Conservation (phyloP, 2,329 filamentous ascomycete genomes). For the Pseudocercospora macadamiae region DNA sequence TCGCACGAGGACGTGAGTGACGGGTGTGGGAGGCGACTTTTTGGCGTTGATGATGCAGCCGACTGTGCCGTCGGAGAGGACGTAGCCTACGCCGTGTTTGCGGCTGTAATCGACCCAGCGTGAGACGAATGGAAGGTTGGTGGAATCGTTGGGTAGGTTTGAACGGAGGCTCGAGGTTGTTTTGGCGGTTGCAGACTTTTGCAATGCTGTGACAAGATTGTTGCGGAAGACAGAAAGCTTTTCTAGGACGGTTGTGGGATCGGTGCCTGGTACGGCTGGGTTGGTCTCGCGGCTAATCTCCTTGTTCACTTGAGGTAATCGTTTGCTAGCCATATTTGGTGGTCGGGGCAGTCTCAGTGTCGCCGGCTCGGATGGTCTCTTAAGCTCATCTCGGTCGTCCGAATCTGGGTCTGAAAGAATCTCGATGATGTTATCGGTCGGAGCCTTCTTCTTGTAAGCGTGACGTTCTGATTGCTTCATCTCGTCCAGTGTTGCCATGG, state of each 20-base stretch:
- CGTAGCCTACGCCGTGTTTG: constrained; percentile 82
- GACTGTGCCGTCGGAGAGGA: constrained; percentile 78
- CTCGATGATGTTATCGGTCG: constrained; percentile 39
- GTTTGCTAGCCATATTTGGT: constrained; percentile 31
- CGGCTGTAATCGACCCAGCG: constrained; percentile 92
- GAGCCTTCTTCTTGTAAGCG: constrained; percentile 30
- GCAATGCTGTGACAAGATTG: constrained; percentile 50
- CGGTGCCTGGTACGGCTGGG: constrained; percentile 41
- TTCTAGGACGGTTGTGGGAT: constrained; percentile 50
- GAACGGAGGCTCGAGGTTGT: constrained; percentile 26
- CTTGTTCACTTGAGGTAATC: constrained; percentile 31
- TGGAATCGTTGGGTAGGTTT: constrained; percentile 35
- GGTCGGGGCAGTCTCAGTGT: constrained; percentile 34
- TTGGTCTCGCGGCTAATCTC: constrained; percentile 19
- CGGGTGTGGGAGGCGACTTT: constrained; percentile 51
- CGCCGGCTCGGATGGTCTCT: constrained; percentile 18
- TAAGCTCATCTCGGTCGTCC: constrained; percentile 29
- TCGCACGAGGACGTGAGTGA: constrained; percentile 71
- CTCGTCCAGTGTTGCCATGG: constrained; percentile 38
- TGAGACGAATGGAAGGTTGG: constrained; percentile 58
- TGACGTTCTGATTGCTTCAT: constrained; percentile 34
- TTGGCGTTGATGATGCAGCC: constrained; percentile 64
- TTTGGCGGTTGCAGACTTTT: constrained; percentile 33
- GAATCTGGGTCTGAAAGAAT: constrained; percentile 39
- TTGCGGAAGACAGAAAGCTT: constrained; percentile 50